Evolutionary conservation across 768 basidiomycete species (phyloP), one percentile per base, ranked within the genome.

Genomic region (Tylopilus felleus): DNA sequence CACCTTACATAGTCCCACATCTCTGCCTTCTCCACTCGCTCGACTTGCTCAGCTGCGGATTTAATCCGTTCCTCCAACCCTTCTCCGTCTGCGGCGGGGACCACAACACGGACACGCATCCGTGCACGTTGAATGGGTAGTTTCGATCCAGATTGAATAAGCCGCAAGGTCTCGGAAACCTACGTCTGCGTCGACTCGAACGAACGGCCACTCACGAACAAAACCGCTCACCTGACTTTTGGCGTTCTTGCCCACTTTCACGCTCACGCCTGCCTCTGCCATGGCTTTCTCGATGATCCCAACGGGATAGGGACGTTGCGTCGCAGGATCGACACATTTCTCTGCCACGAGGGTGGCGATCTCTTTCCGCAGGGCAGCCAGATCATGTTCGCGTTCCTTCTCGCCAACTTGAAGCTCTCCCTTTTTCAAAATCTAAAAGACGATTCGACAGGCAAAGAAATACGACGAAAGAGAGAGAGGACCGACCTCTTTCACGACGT

Each of bases 211-310:
- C 36, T 27, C 23, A 27, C 28, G 42, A 41, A 17, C 39, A n/a
- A 40, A 35, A 31, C 28, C 4, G 28, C 75, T 17, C 58, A 90
- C 92, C 82, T 99, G 97, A 47, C 88, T 90, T 74, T 99, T 99
- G 5, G 94, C 95, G 21, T 81, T 88, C 76, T 98, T 98, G 59
- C 86, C 85, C 42, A 80, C 80, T 62, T 90, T 88, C 25, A 96
- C 88, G 60, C 92, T 96, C 72, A 89, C 95, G 1, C 95, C 95
- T 9, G 91, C 88, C 67, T 98, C 95, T 9, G 83, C 74, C 96
- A 99, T 96, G 0, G 94, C 94, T 72, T 97, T 98, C 67, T 99
- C 97, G 58, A 99, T 92, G 77, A 98, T 92, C 17, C 91, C 87
- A 29, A 96, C 92, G 6, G 93, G 87, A 68, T 98, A 94, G 6